phyloP scores from a whole-genome alignment of 371 early-diverging fungal genomes.

The Apophysomyces ossiformis region DNA sequence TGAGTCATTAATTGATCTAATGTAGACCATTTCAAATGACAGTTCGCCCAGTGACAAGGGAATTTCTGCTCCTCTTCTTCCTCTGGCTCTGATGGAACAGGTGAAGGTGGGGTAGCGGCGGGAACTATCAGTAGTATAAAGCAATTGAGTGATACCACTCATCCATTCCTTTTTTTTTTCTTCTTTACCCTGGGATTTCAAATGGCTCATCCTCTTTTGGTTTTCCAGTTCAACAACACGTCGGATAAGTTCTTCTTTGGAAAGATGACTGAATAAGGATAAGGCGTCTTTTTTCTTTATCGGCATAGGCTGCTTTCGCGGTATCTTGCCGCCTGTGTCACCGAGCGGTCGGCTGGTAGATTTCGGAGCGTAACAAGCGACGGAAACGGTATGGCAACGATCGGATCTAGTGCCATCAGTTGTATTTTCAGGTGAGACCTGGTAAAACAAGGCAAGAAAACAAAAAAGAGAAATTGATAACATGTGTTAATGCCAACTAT shows the following conservation, averaged over 20 bases:
- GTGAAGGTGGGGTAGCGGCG: slow-evolving; percentile 1
- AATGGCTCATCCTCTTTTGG: not conserved
- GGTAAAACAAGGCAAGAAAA: too few relatives aligned
- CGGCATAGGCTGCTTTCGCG: not conserved
- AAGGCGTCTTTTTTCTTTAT: not conserved
- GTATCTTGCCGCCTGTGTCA: slow-evolving; percentile 5
- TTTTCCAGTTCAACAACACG: slow-evolving; percentile 15
- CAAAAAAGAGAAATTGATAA: too few relatives aligned
- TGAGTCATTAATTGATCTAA: slow-evolving; percentile 25
- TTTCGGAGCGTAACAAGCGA: not conserved
- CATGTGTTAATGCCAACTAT: too few relatives aligned
- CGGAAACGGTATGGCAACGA: not conserved
- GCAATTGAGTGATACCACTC: not conserved
- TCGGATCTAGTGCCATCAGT: not conserved
- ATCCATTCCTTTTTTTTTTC: not conserved
- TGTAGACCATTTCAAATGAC: slow-evolving; percentile 13
- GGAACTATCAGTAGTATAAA: not conserved
- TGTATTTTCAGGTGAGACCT: too few relatives aligned
- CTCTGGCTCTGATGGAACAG: not conserved
- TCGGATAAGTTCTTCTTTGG: slow-evolving; percentile 10
- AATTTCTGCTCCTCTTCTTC: slow-evolving; percentile 5
- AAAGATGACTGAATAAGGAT: not conserved
- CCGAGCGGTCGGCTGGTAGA: not conserved
- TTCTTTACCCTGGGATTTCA: slow-evolving; percentile 4
- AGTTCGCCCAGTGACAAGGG: slow-evolving; percentile 23